Conservation (phyloP, 441 rosid genomes). For the Croton setiger region DNA sequence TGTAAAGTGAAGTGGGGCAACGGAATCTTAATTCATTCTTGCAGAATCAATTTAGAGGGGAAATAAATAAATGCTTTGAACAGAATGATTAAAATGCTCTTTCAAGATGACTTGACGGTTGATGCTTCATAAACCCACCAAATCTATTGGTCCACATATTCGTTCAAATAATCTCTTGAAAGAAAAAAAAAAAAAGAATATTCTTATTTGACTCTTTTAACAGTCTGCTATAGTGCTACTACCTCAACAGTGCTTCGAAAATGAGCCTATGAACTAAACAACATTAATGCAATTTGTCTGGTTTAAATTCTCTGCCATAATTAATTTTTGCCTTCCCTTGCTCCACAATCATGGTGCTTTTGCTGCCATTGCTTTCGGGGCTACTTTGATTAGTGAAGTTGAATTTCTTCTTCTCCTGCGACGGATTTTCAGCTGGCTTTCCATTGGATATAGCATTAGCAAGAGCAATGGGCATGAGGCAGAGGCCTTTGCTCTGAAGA, state of each 20-base stretch:
- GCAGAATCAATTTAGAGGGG: no score
- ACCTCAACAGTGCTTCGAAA: background rate
- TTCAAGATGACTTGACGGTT: no score
- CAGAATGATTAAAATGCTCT: no score
- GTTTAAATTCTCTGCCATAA: constrained; percentile 18
- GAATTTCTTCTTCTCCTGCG: constrained; percentile 20
- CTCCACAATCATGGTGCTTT: constrained; percentile 14
- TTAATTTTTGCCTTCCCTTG: constrained; percentile 14
- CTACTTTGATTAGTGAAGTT: background rate
- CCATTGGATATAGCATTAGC: constrained; percentile 40
- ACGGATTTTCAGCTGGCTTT: constrained; percentile 24
- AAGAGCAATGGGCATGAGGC: constrained; percentile 53
- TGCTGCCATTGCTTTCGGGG: background rate
- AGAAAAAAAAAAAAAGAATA: background rate
- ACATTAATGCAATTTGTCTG: background rate
- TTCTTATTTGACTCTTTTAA: background rate
- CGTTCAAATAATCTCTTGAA: no score
- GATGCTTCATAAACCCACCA: no score
- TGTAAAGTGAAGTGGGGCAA: no score
- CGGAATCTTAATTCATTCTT: no score
- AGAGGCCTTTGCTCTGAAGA: constrained; percentile 57
- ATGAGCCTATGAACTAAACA: background rate
- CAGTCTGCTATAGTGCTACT: background rate
- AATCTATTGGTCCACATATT: no score
- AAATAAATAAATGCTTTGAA: no score